Conservation (phyloP, 1,139 yeast genomes). For the Schwanniomyces etchellsii region DNA sequence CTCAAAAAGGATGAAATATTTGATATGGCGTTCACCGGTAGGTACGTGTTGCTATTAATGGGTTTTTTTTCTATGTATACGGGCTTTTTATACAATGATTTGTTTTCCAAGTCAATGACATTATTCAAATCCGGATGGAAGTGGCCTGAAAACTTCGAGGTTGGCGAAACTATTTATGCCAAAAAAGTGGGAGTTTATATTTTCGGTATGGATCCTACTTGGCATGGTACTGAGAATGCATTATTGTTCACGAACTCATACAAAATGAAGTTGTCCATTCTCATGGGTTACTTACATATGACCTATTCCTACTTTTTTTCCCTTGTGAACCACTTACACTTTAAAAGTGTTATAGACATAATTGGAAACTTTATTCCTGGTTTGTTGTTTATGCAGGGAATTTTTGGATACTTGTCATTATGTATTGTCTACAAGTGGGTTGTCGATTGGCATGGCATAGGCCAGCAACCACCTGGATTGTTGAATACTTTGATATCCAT, state of each 20-base stretch:
- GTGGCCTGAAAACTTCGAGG: conserved; percentile 58
- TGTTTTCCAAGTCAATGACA: conserved; percentile 74
- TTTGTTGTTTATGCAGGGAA: conserved; percentile 74
- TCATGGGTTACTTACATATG: conserved; percentile 80
- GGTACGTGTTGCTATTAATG: conserved; percentile 70
- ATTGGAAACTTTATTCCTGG: conserved; percentile 79
- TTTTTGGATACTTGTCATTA: conserved; percentile 70
- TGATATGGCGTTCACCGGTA: conserved; percentile 76
- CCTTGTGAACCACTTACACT: conserved; percentile 56
- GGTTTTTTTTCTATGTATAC: conserved; percentile 77
- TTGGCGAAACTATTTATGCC: conserved; percentile 56
- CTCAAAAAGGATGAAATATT: conserved; percentile 74
- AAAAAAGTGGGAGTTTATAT: conserved; percentile 53
- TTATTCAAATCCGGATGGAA: conserved; percentile 70
- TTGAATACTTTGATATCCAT: conserved; percentile 76
- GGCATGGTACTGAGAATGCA: conserved; percentile 82
- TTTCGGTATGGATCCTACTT: conserved; percentile 67
- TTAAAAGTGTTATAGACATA: conserved; percentile 57
- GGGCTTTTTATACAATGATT: conserved; percentile 70
- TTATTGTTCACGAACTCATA: conserved; percentile 71
- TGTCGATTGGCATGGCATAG: conserved; percentile 66
- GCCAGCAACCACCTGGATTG: conserved; percentile 71
- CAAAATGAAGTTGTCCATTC: conserved; percentile 74
- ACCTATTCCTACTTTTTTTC: conserved; percentile 67
- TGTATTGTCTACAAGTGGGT: conserved; percentile 78